Base-by-base conservation (phyloP, 2,329 filamentous ascomycete genomes). In the Coniochaeta sp. region DNA sequence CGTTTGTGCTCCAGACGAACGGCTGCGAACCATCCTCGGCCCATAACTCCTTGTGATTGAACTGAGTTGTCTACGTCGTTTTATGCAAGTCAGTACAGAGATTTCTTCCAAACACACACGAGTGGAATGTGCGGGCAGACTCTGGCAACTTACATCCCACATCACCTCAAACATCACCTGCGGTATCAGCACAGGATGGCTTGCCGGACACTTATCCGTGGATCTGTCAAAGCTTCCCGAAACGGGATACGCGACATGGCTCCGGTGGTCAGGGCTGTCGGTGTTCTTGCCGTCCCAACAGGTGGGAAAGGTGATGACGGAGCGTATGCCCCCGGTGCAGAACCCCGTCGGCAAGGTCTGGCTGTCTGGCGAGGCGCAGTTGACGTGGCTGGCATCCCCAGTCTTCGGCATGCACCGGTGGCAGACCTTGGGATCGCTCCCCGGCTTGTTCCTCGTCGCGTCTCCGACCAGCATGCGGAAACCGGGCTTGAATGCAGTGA, bases 101-200 rank as follows among this genome's bases (percentile, higher is more conserved):
- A 28, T 24, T 28, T 17, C 26, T 11, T 6, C 9, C 28, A 5
- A 31, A 44, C 7, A 9, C 34, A 14, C 34, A 33, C 31, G 31
- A n/a, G 24, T 24, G 7, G 31, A 24, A 28, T 16, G 19, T n/a
- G 28, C 28, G 59, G 58, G n/a, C 6, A n/a, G n/a, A n/a, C n/a
- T n/a, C n/a, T n/a, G n/a, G 38, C 17, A 17, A 69, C 67, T 73
- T 59, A 69, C 68, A 58, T 76, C 70, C 76, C 79, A 88, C 67
- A 84, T 79, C 59, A 84, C 79, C 70, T 87, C 84, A 65, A 77
- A 83, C 75, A 88, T 86, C 60, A 88, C 76, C 19, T 83, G 84
- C 16, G 84, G 76, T 3, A 85, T 72, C 64, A 81, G 81, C 1
- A 79, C 76, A 1, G 82, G 83, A 66, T 83, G 80, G 1, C 72